Base-by-base conservation (phyloP, 495 filamentous ascomycete genomes). In the Cladorrhinum samala region DNA sequence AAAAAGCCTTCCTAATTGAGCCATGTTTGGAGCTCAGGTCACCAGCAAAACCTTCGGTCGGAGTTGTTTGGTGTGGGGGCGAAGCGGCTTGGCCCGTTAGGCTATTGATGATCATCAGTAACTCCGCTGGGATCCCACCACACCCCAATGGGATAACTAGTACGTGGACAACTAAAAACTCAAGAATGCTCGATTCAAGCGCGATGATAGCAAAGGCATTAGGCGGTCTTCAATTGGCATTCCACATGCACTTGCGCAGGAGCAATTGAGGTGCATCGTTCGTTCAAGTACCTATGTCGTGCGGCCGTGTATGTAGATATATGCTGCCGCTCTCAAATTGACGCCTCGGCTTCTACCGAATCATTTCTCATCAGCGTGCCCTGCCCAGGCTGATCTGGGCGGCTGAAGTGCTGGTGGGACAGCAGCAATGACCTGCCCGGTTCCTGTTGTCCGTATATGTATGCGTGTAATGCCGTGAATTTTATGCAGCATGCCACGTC, bases 311-410 rank as follows among this genome's bases (percentile, higher is more conserved):
- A n/a, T n/a, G n/a, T n/a, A n/a, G n/a, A n/a, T n/a, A n/a, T n/a
- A n/a, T n/a, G n/a, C n/a, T n/a, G n/a, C n/a, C n/a, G n/a, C n/a
- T 52, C 43, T 51, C 48, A 48, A 50, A 42, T 50, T 50, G 46
- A 27, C 49, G 49, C 54, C 49, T 64, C 61, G 64, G 61, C 49
- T 56, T 59, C 52, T 57, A 42, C 58, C 64, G 60, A 65, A 67
- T 65, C 62, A 61, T 46, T 39, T 44, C 20, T 48, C 37, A n/a
- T n/a, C n/a, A 27, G 18, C 27, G 21, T 19, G 2, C 39, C 40
- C 5, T 24, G n/a, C 27, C 27, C n/a, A n/a, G 36, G n/a, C 37
- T 52, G 50, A 45, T 56, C 39, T 63, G 54, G n/a, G 64, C 56
- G 64, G 61, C 61, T 64, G 54, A 54, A 61, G 56, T 50, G 39